These are phyloP conservation scores for Naganishia antarctica DNA, from an alignment of 768 basidiomycete genomes.

Conservation along the genomic window DNA sequence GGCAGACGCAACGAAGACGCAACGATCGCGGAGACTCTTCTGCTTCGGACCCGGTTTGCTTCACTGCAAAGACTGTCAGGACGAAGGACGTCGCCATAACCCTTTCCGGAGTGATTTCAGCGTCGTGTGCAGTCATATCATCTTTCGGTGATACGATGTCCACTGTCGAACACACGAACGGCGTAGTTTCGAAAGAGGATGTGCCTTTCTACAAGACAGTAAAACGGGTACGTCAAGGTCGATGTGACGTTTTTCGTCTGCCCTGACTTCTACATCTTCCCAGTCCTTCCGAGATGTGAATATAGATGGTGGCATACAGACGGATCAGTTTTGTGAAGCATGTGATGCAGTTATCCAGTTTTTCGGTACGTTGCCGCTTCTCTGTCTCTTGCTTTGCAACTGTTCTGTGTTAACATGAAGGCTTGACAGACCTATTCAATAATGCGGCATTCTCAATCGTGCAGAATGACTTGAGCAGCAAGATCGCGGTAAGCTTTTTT, in stretches of 20 bases:
- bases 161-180: too few species aligned
- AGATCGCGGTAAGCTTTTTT: constrained; percentile 57
- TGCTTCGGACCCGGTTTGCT: too few species aligned
- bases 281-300: constrained; percentile 90
- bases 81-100: too few species aligned
- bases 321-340: constrained; percentile 79
- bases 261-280: background rate
- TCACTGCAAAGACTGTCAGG: too few species aligned
- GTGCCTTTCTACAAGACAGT: constrained; percentile 29
- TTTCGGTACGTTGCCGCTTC: constrained; percentile 55
- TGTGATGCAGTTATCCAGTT: constrained; percentile 78
- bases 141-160: background rate
- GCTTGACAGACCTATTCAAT: constrained; percentile 62
- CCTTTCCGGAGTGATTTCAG: too few species aligned
- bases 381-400: background rate
- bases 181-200: background rate
- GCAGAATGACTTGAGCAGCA: constrained; percentile 79
- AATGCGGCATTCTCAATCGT: constrained; percentile 77
- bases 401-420: too few species aligned
- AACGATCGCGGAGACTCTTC: too few species aligned
- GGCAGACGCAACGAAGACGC: too few species aligned
- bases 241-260: background rate
- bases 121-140: too few species aligned
- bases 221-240: constrained; percentile 17
- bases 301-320: constrained; percentile 81